Base-by-base conservation (phyloP, 2,329 filamentous ascomycete genomes). In the Botrytis paeoniae region DNA sequence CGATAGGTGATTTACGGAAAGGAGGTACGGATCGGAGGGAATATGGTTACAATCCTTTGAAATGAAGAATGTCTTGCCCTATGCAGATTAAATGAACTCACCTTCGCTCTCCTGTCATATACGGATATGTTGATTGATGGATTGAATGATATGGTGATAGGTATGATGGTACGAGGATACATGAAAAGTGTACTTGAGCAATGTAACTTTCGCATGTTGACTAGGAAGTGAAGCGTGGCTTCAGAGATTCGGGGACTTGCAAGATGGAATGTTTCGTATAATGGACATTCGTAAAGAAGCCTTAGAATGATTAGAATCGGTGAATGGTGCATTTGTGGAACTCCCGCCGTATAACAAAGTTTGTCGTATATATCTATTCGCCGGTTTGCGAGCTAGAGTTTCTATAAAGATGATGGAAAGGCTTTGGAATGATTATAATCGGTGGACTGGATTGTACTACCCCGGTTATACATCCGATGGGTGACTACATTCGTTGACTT, bases 241-340 rank as follows among this genome's bases (percentile, higher is more conserved):
- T 68, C 70, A 62, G 62, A 72, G 62, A 69, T 48, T 61, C 70
- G 70, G 70, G 51, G 70, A 72, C 70, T 72, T 68, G 63, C 60
- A 51, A 37, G 70, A 72, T 72, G 37, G 8, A 51, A 43, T 51
- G 35, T 60, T 22, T 35, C 37, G 22, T 25, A 25, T 12, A 18
- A 18, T 70, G 12, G 22, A 32, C 25, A 8, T 41, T 29, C 29
- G n/a, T 51, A 51, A 63, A 43, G 65, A 69, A 69, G 65, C 48
- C 57, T 69, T 57, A 57, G 65, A 57, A 69, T 69, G n/a, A 57
- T 69, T 32, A 57, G 65, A 59, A 69, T 68, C 18, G 65, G 65
- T 57, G 64, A 54, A 22, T 54, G 37, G 64, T 68, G 48, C 14
- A 39, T 32, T 32, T 37, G 48, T 59, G 39, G 1, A 37, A 69